Base-by-base conservation (phyloP, 2,329 filamentous ascomycete genomes). In the Pyrenophora seminiperda region DNA sequence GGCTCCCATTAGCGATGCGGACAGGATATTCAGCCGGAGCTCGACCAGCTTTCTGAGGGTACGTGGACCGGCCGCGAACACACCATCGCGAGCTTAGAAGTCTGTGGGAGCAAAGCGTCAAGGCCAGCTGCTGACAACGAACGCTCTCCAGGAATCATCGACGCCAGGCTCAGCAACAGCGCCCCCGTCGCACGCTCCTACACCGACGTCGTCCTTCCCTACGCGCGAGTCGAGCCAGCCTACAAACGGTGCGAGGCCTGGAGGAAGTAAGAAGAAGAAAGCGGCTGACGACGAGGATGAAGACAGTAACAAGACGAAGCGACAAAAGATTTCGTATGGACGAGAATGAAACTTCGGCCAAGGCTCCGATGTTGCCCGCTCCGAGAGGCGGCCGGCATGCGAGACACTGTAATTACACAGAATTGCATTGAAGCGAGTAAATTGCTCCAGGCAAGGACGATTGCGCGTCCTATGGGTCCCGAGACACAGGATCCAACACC, bases 21-120 rank as follows among this genome's bases (percentile, higher is more conserved):
- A 91, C 68, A 81, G 88, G 56, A 87, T 93, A 46, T 93, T 93
- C 72, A 76, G 73, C 54, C 68, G 71, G 33, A 75, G 73, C 58
- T 76, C 73, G 5, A 63, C 64, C n/a, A 73, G 65, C 62, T 73
- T 74, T 52, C 42, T 70, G 50, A 66, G 69, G 56, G 72, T 74
- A 68, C 22, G 68, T 55, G 27, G 34, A 41, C 24, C 18, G 11
- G 36, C 10, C 14, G 11, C 30, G 13, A 13, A 32, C 7, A 20
- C 40, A n/a, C 2, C 22, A 9, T 18, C 18, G 39, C 39, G 10
- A 20, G 13, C 27, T 22, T 29, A 29, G n/a, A 31, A 22, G 6
- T 14, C 34, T 5, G 17, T 5, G 31, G 11, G 19, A 7, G 20
- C 20, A 15, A 42, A 13, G 14, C 14, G 22, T 15, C 20, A 38